phyloP scores from a whole-genome alignment of 75 land plant genomes.

The Azolla pinnata region DNA sequence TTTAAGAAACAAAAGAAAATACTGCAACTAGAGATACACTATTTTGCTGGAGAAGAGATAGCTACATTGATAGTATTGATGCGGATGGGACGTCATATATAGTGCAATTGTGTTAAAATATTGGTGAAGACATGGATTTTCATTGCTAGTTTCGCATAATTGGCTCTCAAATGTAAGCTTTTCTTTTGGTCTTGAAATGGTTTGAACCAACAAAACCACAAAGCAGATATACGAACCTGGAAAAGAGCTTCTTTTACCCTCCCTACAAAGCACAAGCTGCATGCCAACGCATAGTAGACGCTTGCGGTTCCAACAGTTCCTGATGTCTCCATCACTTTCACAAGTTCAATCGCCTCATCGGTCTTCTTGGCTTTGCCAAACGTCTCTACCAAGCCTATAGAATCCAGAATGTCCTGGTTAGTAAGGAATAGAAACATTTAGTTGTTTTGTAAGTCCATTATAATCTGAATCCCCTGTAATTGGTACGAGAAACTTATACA shows the following conservation, averaged over 20 bases:
- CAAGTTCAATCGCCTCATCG: conserved; percentile 48
- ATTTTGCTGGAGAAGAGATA: too few relatives aligned
- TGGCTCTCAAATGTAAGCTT: too few relatives aligned
- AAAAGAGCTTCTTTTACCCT: conserved; percentile 63
- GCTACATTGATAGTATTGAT: too few relatives aligned
- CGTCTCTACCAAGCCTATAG: conserved; percentile 55
- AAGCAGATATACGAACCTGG: too few relatives aligned
- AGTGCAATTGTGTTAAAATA: too few relatives aligned
- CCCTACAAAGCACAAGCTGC: conserved; percentile 62
- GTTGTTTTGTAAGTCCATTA: not conserved
- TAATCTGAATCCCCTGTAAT: conserved; percentile 3
- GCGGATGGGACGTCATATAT: too few relatives aligned
- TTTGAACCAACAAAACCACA: too few relatives aligned
- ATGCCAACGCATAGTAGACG: conserved; percentile 76
- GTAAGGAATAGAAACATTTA: not conserved
- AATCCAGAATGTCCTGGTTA: not conserved
- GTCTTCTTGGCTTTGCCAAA: conserved; percentile 57
- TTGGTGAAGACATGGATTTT: too few relatives aligned
- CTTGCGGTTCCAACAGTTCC: conserved; percentile 64
- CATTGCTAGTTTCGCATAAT: too few relatives aligned
- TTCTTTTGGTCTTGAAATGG: too few relatives aligned
- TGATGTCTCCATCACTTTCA: conserved; percentile 62
- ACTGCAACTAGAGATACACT: too few relatives aligned
- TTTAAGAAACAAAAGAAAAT: too few relatives aligned
- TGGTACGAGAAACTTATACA: conserved; percentile 19